Percentiles rank a stretch among this genome's conserved stretches.
Conservation (phyloP, 192 early-diverging fungal genomes). For the Coemansia sp. region DNA sequence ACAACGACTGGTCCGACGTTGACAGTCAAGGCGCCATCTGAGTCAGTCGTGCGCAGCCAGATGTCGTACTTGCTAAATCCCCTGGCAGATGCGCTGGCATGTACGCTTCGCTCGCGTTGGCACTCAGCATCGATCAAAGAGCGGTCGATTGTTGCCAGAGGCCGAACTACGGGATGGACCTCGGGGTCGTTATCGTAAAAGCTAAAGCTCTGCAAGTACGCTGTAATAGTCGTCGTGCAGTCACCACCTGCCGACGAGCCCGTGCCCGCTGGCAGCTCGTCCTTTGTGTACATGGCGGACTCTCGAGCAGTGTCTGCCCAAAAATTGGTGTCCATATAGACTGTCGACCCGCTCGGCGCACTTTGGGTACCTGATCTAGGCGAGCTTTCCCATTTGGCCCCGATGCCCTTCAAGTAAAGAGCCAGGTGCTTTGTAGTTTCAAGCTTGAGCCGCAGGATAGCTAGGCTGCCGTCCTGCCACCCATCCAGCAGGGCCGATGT, state of each 20-base stretch:
- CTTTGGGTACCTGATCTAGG: conserved; percentile 14
- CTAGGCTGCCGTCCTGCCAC: conserved; percentile 45
- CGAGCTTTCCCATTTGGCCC: conserved; percentile 39
- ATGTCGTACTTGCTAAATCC: conserved; percentile 29
- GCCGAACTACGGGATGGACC: conserved; percentile 33
- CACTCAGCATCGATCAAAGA: conserved; percentile 8
- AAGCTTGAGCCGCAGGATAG: conserved; percentile 45
- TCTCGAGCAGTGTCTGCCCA: conserved; percentile 48
- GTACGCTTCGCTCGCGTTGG: neutral
- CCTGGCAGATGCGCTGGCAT: neutral
- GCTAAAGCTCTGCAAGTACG: conserved; percentile 29
- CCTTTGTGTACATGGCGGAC: conserved; percentile 6
- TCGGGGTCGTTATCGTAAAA: conserved; percentile 46
- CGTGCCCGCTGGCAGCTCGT: neutral
- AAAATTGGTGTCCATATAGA: conserved; percentile 38
- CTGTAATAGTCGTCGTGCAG: conserved; percentile 20
- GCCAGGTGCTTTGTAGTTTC: conserved; percentile 46
- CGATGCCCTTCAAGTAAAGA: conserved; percentile 36
- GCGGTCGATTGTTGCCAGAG: conserved; percentile 30
- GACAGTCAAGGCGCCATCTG: conserved; percentile 26
- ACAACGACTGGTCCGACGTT: conserved; percentile 38
- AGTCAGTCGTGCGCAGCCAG: conserved; percentile 26
- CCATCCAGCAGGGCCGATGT: conserved; percentile 12
- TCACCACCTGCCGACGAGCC: neutral
- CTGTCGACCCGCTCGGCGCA: conserved; percentile 18